Percentiles rank a stretch among this genome's conserved stretches.
These are phyloP conservation scores for Pythium volutum DNA, from an alignment of 352 stramenopile species.

Conservation along the genomic window DNA sequence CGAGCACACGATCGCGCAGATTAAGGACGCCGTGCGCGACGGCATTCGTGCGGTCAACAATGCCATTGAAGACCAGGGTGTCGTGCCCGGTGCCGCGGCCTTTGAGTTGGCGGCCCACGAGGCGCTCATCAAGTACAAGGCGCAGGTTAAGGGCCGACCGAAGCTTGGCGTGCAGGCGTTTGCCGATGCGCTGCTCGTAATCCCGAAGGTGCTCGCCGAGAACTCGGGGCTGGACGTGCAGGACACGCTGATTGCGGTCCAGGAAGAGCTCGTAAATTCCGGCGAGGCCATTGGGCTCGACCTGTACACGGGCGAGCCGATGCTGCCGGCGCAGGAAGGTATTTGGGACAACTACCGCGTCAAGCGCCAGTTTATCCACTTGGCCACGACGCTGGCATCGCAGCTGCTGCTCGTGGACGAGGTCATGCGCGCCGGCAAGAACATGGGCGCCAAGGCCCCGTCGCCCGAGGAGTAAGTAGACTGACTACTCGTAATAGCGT, in stretches of 20 bases:
- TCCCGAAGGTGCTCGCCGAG: conserved; percentile 97
- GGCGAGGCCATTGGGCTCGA: conserved; percentile 94
- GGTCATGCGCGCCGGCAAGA: conserved; percentile 98
- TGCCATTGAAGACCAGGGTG: conserved; percentile 94
- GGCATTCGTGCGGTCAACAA: conserved; percentile 98
- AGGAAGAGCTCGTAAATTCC: conserved; percentile 93
- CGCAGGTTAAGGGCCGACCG: conserved; percentile 91
- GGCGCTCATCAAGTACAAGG: conserved; percentile 84
- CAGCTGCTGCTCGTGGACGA: conserved; percentile 99
- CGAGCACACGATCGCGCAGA: conserved; percentile 97
- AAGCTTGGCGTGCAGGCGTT: conserved; percentile 99
- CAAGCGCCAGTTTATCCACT: conserved; percentile 98
- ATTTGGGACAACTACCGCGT: conserved; percentile 99
- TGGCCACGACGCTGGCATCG: conserved; percentile 97
- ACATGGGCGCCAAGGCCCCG: conserved; percentile 89
- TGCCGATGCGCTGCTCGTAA: conserved; percentile 95
- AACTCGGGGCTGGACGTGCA: conserved; percentile 90
- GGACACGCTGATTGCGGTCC: conserved; percentile 95
- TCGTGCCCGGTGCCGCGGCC: conserved; percentile 95
- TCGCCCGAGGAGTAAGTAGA: conserved; percentile 71
- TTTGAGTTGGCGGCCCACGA: conserved; percentile 95
- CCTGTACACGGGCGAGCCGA: conserved; percentile 95
- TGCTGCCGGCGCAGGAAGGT: conserved; percentile 95
- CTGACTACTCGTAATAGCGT: conserved; percentile 17
- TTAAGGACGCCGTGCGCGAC: conserved; percentile 99